These are phyloP conservation scores for Ceratobasidium sp. DNA, from an alignment of 1,284 basidiomycete species.

Conservation along the genomic window DNA sequence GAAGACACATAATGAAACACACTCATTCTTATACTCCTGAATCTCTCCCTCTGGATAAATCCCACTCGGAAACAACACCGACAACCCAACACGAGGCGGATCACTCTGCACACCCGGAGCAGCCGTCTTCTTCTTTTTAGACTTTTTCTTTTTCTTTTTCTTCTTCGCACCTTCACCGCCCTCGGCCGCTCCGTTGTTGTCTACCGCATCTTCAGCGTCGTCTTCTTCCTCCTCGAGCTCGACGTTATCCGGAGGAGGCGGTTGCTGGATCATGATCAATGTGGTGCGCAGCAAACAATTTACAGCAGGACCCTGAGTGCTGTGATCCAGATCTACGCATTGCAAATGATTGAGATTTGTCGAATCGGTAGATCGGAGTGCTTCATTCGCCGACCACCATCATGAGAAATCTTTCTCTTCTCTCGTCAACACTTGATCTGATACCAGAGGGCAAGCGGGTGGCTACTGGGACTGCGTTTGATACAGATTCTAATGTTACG, in stretches of 20 bases:
- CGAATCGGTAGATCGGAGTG: constrained; percentile 11
- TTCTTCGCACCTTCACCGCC: constrained; percentile 65
- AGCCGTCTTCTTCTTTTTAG: constrained; percentile 79
- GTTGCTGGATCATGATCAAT: constrained; percentile 41
- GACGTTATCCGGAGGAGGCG: constrained; percentile 31
- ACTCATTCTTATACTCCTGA: constrained; percentile 92
- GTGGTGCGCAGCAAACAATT: constrained; percentile 26
- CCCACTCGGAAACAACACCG: constrained; percentile 90
- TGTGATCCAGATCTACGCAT: background rate
- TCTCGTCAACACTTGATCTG: background rate
- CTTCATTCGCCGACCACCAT: background rate
- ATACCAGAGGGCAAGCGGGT: constrained; percentile 22
- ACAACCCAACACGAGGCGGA: constrained; percentile 92
- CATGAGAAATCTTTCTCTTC: constrained; percentile 39
- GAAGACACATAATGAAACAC: constrained; percentile 9
- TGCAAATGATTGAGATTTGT: background rate
- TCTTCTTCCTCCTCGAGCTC: constrained; percentile 52
- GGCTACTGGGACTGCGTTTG: constrained; percentile 16
- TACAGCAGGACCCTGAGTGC: constrained; percentile 11
- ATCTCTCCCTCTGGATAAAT: constrained; percentile 91
- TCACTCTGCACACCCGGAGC: constrained; percentile 79
- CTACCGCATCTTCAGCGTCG: constrained; percentile 57
- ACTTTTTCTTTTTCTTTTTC: constrained; percentile 95
- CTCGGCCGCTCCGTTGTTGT: constrained; percentile 51
- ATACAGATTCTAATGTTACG: constrained; percentile 17